Percentiles rank a stretch among this genome's conserved stretches.
phyloP scores from a whole-genome alignment of 1,139 yeast genomes.

The Yamadazyma membranifaciens region DNA sequence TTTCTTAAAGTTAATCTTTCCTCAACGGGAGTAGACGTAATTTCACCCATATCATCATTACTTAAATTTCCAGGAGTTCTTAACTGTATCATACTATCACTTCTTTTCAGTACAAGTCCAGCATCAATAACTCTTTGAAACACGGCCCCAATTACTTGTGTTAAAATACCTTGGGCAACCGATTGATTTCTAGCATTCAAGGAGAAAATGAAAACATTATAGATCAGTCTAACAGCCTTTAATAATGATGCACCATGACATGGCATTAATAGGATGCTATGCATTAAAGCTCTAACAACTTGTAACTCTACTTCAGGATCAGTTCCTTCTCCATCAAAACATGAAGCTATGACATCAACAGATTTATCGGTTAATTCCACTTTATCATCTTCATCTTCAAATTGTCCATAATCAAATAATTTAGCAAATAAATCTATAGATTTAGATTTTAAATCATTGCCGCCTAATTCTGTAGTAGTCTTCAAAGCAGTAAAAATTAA shows the following conservation, averaged over 20 bases:
- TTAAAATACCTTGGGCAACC: constrained; percentile 91
- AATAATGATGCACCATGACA: constrained; percentile 89
- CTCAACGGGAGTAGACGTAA: constrained; percentile 12
- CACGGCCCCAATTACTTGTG: constrained; percentile 84
- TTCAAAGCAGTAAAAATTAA: constrained; percentile 41
- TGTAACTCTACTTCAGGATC: constrained; percentile 88
- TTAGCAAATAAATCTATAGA: constrained; percentile 48
- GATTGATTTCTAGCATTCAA: constrained; percentile 82
- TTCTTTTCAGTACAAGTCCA: constrained; percentile 19
- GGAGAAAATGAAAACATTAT: constrained; percentile 86
- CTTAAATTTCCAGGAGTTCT: constrained; percentile 20
- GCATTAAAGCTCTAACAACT: constrained; percentile 86
- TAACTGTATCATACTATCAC: constrained; percentile 19
- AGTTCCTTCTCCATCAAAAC: constrained; percentile 90
- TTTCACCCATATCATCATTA: constrained; percentile 19
- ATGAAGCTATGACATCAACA: constrained; percentile 78
- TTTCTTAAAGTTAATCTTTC: constrained; percentile 55
- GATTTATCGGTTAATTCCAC: constrained; percentile 76
- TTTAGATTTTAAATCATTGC: constrained; percentile 32
- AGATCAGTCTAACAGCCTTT: constrained; percentile 89
- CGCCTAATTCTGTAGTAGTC: constrained; percentile 35
- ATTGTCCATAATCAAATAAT: constrained; percentile 43
- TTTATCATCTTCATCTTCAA: constrained; percentile 38
- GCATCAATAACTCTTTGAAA: constrained; percentile 67
- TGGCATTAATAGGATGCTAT: constrained; percentile 78